Evolutionary conservation across 139 green algal genomes (phyloP).

Genomic region (Chlamydomonas asymmetrica): DNA sequence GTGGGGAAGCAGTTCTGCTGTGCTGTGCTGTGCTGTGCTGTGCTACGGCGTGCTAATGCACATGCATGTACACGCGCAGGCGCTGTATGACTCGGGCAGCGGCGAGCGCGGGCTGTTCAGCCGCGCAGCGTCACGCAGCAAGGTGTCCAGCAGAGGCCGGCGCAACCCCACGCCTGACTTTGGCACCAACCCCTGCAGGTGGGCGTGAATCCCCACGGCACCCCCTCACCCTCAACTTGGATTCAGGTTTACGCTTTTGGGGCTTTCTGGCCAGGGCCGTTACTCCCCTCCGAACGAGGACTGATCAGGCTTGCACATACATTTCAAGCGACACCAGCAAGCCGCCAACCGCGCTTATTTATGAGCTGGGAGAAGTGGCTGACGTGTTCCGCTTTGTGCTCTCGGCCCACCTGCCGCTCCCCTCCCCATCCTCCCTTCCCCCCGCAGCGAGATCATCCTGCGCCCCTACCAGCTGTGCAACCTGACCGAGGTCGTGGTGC

Average conservation of each 20-base stretch:
- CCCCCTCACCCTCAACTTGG: not conserved
- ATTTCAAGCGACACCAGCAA: no score
- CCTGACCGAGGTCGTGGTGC: constrained; percentile 50
- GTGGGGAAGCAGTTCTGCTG: no score
- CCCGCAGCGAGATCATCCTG: constrained; percentile 46
- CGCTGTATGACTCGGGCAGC: constrained; percentile 40
- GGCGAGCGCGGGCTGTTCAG: constrained; percentile 53
- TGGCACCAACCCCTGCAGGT: constrained; percentile 53
- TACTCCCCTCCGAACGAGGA: no score
- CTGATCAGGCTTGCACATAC: no score
- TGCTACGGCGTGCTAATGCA: no score
- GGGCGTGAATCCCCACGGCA: not conserved
- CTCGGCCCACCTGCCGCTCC: not conserved
- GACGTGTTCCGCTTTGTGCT: no score
- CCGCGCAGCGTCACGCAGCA: constrained; percentile 22
- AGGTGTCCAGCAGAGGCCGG: constrained; percentile 26
- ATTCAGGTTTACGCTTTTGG: not conserved
- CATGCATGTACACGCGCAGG: not conserved
- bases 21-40: no score
- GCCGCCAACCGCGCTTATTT: no score
- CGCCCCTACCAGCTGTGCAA: constrained; percentile 55
- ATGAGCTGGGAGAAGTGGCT: no score
- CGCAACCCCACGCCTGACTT: constrained; percentile 21
- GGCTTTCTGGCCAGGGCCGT: no score
- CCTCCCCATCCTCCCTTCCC: not conserved